Evolutionary conservation across 116 monocot genomes (phyloP).

Genomic region (Trichopus zeylanicus): DNA sequence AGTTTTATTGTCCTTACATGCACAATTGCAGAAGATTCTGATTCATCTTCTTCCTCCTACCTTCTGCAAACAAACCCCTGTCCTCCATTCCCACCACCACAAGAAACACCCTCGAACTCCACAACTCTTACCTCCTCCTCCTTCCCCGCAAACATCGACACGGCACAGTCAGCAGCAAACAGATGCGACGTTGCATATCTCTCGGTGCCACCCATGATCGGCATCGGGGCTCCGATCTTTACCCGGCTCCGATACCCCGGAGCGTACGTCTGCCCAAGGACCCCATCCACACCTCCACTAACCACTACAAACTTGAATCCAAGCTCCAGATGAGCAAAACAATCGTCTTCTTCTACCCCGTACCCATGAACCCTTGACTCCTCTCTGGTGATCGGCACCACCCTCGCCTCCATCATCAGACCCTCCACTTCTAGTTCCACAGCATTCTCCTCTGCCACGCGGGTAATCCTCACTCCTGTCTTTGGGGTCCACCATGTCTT

Average conservation of each 20-base stretch:
- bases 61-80: too few species aligned
- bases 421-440: conserved; percentile 11
- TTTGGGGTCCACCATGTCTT: conserved; percentile 16
- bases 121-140: neutral
- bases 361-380: conserved; percentile 39
- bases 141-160: neutral
- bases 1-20: too few species aligned
- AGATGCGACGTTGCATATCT: neutral
- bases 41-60: too few species aligned
- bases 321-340: conserved; percentile 39
- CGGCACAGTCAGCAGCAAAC: conserved; percentile 6
- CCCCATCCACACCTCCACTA: conserved; percentile 18
- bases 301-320: conserved; percentile 28
- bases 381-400: conserved; percentile 27
- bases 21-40: too few species aligned
- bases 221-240: conserved; percentile 22
- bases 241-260: conserved; percentile 19
- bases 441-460: conserved; percentile 11
- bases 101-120: too few species aligned
- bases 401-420: conserved; percentile 19
- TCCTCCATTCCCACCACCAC: too few species aligned
- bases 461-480: conserved; percentile 5
- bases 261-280: conserved; percentile 35
- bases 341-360: conserved; percentile 18
- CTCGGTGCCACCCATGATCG: conserved; percentile 19